A percentile compares a stretch with the other conserved stretches of the same genome.
Conservation (phyloP, 2,329 filamentous ascomycete species). For the Ceratocystis papillata region DNA sequence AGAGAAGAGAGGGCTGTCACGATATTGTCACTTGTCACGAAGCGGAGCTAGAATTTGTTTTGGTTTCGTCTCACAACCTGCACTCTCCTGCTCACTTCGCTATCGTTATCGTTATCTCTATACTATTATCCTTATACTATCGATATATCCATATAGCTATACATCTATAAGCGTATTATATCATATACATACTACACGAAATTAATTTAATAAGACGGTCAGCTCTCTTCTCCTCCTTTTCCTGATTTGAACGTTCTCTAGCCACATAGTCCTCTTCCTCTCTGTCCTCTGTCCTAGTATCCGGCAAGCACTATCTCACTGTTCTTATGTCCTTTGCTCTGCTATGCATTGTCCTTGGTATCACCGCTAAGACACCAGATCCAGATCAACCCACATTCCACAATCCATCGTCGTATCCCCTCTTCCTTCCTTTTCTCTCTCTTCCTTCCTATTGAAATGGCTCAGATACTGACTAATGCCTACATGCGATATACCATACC, state of each 20-base stretch:
- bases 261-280: no score
- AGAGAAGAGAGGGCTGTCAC: not conserved
- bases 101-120: not conserved
- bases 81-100: not conserved
- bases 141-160: no score
- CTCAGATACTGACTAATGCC: not conserved
- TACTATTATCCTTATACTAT: not conserved
- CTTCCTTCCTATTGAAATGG: not conserved
- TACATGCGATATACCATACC: no score
- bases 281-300: no score
- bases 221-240: no score
- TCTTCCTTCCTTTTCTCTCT: not conserved
- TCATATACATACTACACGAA: no score
- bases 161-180: no score
- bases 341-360: no score
- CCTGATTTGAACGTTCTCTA: no score
- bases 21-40: conserved; percentile 13
- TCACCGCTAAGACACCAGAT: not conserved
- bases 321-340: no score
- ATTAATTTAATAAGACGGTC: no score
- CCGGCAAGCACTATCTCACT: no score
- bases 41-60: not conserved
- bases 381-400: not conserved
- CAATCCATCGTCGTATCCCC: not conserved
- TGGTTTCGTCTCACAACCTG: not conserved